Conservation (phyloP, 2,329 filamentous ascomycete genomes). For the Pseudocercospora ulei region DNA sequence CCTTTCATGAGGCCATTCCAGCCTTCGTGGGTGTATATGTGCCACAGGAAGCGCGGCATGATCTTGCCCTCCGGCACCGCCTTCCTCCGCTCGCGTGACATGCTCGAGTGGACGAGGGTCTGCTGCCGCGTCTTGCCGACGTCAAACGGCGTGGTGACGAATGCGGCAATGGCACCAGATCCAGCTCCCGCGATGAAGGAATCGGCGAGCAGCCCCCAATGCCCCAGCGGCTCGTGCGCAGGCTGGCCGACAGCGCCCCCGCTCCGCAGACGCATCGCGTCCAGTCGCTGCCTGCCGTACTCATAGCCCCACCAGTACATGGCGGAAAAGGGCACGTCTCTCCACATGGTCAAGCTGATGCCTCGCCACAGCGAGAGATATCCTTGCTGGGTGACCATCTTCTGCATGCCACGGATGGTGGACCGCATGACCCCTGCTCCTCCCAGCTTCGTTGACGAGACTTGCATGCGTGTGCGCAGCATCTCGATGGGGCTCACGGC, state of each 20-base stretch:
- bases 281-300: constrained; percentile 60
- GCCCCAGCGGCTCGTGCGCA: constrained; percentile 39
- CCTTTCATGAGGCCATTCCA: constrained; percentile 73
- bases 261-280: constrained; percentile 53
- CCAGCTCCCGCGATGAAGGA: constrained; percentile 78
- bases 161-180: constrained; percentile 74
- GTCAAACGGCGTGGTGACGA: constrained; percentile 90
- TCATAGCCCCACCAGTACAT: constrained; percentile 99
- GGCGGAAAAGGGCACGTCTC: constrained; percentile 92
- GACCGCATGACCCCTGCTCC: constrained; percentile 55
- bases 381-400: constrained; percentile 69
- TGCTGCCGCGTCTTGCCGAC: constrained; percentile 95
- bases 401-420: constrained; percentile 63
- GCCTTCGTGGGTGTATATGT: constrained; percentile 84
- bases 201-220: constrained; percentile 72
- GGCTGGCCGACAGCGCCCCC: constrained; percentile 25
- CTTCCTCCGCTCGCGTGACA: constrained; percentile 36
- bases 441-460: constrained; percentile 44
- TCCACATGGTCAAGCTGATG: constrained; percentile 81
- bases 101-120: constrained; percentile 55
- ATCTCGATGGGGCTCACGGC: constrained; percentile 87
- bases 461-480: constrained; percentile 81
- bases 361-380: constrained; percentile 83
- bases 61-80: constrained; percentile 59
- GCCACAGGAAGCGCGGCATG: constrained; percentile 75